Evolutionary conservation across 2,329 filamentous ascomycete species (phyloP), one percentile per base, ranked within the genome.

Genomic region (Calonectria pteridis): DNA sequence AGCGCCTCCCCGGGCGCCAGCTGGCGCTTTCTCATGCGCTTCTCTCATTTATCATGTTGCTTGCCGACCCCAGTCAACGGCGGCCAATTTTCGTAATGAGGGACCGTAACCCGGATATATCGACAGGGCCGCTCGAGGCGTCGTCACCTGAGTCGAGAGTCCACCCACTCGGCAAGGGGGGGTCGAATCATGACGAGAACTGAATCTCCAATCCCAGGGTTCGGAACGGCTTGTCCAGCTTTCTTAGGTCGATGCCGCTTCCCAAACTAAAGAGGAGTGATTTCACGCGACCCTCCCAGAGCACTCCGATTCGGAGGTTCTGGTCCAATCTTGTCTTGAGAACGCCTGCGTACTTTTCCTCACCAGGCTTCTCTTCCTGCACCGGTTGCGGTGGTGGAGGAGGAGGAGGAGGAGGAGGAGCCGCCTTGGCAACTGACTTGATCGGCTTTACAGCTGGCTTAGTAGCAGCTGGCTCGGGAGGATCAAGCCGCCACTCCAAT

Each of bases 231-330:
- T 94, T 93, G 82, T 96, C 94, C 76, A 92, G 88, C 80, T 91
- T 92, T 81, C 91, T 92, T 81, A 97, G 88, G 82, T 98, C 95
- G 69, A 99, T 91, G 65, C 92, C 94, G 71, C 95, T 95, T 13
- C 97, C 97, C 51, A 98, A 89, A 79, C 95, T 98, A 83, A 98
- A 97, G 71, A 99, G 89, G 73, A 99, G 87, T 77, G 98, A 96
- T 86, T 98, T 98, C 73, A 97, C 91, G 69, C 95, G 90, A 2
- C 96, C 96, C 83, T 98, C 96, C 96, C 97, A 99, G 28, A 98
- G 86, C 65, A 98, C 84, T 0, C 95, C 94, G 68, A 98, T 91
- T 76, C 93, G 93, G 86, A 95, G 93, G 77, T 96, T 94, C 86
- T 98, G 96, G 82, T 98, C 95, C 67, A 98, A 88, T 64, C 94